These are phyloP conservation scores for Exophiala oligosperma DNA, from an alignment of 2,329 filamentous ascomycete genomes.

Conservation along the genomic window DNA sequence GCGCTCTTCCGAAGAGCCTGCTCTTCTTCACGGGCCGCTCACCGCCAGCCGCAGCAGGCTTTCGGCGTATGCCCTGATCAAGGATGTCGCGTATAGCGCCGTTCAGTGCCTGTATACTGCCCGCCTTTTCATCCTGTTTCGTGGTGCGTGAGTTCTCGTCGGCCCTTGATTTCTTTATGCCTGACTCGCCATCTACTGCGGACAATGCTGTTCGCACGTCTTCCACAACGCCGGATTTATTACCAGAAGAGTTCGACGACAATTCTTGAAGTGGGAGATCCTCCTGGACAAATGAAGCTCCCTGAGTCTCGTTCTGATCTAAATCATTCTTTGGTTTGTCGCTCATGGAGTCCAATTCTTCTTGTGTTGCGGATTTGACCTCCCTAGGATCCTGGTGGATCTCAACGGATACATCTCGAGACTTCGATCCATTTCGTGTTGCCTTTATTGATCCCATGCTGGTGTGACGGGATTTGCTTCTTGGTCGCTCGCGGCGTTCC, in stretches of 20 bases:
- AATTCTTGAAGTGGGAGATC: conserved; percentile 34
- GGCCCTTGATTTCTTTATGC: conserved; percentile 5
- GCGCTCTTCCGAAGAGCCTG: conserved; percentile 44
- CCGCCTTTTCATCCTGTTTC: conserved; percentile 1
- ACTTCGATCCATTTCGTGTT: neutral
- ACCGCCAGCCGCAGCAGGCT: conserved; percentile 23
- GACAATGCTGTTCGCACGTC: conserved; percentile 13
- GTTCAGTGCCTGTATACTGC: conserved; percentile 32
- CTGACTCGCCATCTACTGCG: conserved; percentile 17
- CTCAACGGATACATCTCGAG: neutral
- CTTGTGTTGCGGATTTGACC: neutral
- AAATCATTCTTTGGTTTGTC: neutral
- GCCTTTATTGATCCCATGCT: neutral
- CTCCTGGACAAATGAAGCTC: neutral
- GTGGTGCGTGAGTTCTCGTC: conserved; percentile 3
- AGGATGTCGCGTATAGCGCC: conserved; percentile 43
- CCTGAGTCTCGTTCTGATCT: conserved; percentile 6
- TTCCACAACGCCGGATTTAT: conserved; percentile 1
- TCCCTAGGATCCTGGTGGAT: conserved; percentile 1
- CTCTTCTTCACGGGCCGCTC: conserved; percentile 31
- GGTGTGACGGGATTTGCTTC: neutral
- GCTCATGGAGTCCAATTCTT: neutral
- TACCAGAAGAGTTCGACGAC: conserved; percentile 32
- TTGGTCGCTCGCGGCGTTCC: neutral
- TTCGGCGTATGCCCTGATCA: conserved; percentile 37